phyloP scores from a whole-genome alignment of 2,329 filamentous ascomycete genomes.

The Tolypocladium pustulatum region DNA sequence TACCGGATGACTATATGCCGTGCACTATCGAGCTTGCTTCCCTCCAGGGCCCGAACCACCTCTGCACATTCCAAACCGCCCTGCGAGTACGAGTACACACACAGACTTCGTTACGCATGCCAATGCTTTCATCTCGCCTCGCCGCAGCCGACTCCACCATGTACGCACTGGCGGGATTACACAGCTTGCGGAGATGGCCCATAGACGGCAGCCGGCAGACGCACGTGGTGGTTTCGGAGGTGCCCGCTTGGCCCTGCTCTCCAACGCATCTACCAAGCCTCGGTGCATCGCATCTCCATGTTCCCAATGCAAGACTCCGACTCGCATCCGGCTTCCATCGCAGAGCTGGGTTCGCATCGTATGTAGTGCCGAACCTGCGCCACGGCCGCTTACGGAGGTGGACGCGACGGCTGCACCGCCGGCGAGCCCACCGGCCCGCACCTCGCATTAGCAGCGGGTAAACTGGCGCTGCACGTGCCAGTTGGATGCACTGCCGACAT shows the following conservation, averaged over 20 bases:
- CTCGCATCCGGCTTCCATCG: background rate
- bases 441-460: background rate
- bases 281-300: no score
- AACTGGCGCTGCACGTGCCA: no score
- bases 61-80: background rate
- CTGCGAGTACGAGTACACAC: no score
- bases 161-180: background rate
- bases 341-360: background rate
- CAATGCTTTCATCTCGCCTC: background rate
- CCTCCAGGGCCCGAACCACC: background rate
- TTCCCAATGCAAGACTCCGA: background rate
- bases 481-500: background rate
- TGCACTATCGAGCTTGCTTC: background rate
- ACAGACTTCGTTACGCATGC: background rate
- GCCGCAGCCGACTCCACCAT: background rate
- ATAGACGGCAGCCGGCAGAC: background rate
- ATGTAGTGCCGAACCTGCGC: background rate
- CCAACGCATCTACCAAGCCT: no score
- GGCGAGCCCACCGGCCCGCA: background rate
- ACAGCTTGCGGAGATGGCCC: background rate
- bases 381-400: background rate
- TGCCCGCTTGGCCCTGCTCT: no score
- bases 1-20: background rate
- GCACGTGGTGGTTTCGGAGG: background rate
- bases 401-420: background rate